Evolutionary conservation across 805 yeast genomes (phyloP).

Genomic region (Yamadazyma nakazawae): DNA sequence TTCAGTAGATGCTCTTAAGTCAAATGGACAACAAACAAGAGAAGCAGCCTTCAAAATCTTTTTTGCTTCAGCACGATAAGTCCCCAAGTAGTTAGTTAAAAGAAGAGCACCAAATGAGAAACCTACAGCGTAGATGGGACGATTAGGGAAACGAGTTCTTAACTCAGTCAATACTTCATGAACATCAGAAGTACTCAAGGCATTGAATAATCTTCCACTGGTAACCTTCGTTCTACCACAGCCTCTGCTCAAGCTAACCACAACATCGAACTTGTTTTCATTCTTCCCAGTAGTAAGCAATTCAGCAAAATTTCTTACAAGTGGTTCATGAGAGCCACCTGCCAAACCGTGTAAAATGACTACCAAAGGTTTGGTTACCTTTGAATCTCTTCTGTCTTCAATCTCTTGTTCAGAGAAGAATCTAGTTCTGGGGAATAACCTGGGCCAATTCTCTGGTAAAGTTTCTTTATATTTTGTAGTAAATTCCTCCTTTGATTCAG

Average conservation of each 20-base stretch:
- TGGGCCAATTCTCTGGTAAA: conserved; percentile 33
- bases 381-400: conserved; percentile 12
- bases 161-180: conserved; percentile 52
- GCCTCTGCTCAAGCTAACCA: conserved; percentile 72
- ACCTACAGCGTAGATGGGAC: conserved; percentile 69
- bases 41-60: conserved; percentile 46
- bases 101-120: conserved; percentile 78
- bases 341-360: conserved; percentile 73
- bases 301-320: conserved; percentile 58
- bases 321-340: conserved; percentile 82
- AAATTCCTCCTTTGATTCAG: conserved; percentile 25
- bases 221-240: conserved; percentile 69
- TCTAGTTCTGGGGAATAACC: conserved; percentile 52
- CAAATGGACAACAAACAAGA: conserved; percentile 71
- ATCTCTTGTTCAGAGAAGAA: conserved; percentile 49
- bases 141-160: conserved; percentile 49
- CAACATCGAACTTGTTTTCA: conserved; percentile 51
- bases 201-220: conserved; percentile 67
- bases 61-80: conserved; percentile 45
- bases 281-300: conserved; percentile 29
- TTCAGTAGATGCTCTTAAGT: conserved; percentile 49
- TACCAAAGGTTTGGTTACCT: conserved; percentile 50
- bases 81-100: conserved; percentile 69
- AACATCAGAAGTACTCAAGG: conserved; percentile 69
- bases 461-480: conserved; percentile 23